Evolutionary conservation across 2,329 filamentous ascomycete genomes (phyloP).

Genomic region (Amylocarpus encephaloides): DNA sequence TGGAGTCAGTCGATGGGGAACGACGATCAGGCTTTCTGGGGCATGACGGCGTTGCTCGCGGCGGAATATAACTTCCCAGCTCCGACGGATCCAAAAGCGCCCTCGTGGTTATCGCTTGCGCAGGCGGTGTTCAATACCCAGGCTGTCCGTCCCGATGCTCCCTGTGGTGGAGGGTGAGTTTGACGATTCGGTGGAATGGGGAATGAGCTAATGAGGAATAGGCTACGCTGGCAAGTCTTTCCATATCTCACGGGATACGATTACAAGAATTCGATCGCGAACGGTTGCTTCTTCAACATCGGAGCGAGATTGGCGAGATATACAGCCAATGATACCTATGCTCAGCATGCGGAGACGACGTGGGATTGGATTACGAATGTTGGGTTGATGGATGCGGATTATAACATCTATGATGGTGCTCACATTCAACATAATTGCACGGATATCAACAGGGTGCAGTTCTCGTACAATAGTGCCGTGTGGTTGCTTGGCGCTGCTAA

Average conservation of each 20-base stretch:
- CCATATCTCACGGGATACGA: conserved; percentile 53
- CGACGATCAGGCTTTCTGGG: conserved; percentile 61
- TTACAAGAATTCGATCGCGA: conserved; percentile 64
- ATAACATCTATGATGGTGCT: conserved; percentile 52
- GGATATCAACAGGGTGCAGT: conserved; percentile 52
- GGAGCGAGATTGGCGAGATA: conserved; percentile 68
- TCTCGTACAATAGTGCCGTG: conserved; percentile 65
- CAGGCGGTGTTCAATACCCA: conserved; percentile 80
- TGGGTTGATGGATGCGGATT: conserved; percentile 52
- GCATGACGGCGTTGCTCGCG: conserved; percentile 71
- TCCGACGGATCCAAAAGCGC: conserved; percentile 48
- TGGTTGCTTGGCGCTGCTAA: conserved; percentile 48
- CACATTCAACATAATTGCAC: conserved; percentile 41
- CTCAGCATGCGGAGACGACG: conserved; percentile 64
- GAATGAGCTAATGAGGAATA: conserved; percentile 6
- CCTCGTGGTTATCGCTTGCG: conserved; percentile 71
- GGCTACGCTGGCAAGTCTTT: conserved; percentile 78
- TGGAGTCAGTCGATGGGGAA: conserved; percentile 33
- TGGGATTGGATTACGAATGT: conserved; percentile 58
- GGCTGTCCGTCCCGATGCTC: conserved; percentile 60
- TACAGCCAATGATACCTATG: conserved; percentile 73
- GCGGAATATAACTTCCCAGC: conserved; percentile 71
- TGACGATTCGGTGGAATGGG: conserved; percentile 5
- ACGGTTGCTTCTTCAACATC: conserved; percentile 64
- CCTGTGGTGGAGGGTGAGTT: conserved; percentile 59